Evolutionary conservation across 2,329 filamentous ascomycete species (phyloP).

Genomic region (Bipolaris zeicola): DNA sequence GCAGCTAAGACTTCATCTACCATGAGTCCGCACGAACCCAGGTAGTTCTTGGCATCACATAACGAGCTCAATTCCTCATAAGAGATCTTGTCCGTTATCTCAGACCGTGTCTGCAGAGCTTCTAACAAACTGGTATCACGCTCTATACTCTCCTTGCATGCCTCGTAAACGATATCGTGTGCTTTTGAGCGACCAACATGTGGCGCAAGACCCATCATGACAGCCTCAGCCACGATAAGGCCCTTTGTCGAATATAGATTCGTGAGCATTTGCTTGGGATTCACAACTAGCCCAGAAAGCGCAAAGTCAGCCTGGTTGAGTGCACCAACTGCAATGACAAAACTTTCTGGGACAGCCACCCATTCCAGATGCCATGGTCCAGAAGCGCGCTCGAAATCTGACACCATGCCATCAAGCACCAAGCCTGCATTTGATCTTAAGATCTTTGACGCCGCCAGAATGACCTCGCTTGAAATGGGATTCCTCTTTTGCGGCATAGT

Average conservation of each 20-base stretch:
- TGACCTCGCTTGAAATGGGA: conserved; percentile 63
- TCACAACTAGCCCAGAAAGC: conserved; percentile 58
- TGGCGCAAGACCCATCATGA: conserved; percentile 66
- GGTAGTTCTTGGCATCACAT: conserved; percentile 61
- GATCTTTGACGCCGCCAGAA: conserved; percentile 61
- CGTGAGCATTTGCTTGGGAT: conserved; percentile 55
- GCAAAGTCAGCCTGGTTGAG: conserved; percentile 62
- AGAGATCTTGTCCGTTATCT: conserved; percentile 53
- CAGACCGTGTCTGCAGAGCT: conserved; percentile 47
- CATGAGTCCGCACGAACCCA: conserved; percentile 45
- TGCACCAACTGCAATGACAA: conserved; percentile 59
- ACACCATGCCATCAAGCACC: conserved; percentile 62
- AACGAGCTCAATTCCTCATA: conserved; percentile 57
- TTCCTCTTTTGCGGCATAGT: conserved; percentile 58
- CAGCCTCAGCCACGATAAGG: conserved; percentile 62
- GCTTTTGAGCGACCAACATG: conserved; percentile 59
- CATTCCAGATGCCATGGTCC: conserved; percentile 66
- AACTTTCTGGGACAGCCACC: conserved; percentile 61
- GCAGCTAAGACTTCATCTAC: conserved; percentile 42
- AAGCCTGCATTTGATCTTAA: conserved; percentile 59
- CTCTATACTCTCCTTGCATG: conserved; percentile 59
- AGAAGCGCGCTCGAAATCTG: conserved; percentile 63
- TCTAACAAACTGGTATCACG: conserved; percentile 52
- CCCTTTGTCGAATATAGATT: conserved; percentile 60
- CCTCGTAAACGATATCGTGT: conserved; percentile 63